phyloP scores from a whole-genome alignment of 352 stramenopile species.

The Phytophthora meadii region DNA sequence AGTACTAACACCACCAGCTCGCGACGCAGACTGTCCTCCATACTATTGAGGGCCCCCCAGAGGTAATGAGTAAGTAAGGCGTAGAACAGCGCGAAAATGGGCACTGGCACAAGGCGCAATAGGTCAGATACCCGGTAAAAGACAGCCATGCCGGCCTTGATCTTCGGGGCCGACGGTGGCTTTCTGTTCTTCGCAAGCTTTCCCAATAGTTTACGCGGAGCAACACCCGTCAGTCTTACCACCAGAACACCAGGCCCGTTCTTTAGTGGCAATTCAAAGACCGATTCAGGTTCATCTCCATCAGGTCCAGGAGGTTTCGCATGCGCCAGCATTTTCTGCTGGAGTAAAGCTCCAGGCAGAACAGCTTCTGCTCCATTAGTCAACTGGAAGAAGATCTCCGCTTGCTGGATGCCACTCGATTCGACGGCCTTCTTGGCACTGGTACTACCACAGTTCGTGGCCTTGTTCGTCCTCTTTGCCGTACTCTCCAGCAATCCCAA shows the following conservation, averaged over 20 bases:
- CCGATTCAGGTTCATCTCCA: slow-evolving; percentile 48
- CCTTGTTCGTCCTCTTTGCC: slow-evolving; percentile 29
- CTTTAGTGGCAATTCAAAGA: slow-evolving; percentile 66
- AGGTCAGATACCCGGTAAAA: slow-evolving; percentile 52
- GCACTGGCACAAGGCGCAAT: slow-evolving; percentile 60
- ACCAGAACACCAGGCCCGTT: slow-evolving; percentile 70
- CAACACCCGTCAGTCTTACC: slow-evolving; percentile 61
- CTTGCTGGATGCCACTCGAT: slow-evolving; percentile 44
- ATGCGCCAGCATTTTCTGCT: slow-evolving; percentile 69
- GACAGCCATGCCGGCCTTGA: slow-evolving; percentile 26
- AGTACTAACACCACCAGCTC: slow-evolving; percentile 69
- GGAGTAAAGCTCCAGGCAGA: slow-evolving; percentile 53
- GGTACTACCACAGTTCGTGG: slow-evolving; percentile 4
- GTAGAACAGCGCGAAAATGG: slow-evolving; percentile 78
- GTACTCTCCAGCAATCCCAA: slow-evolving; percentile 65
- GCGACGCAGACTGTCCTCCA: slow-evolving; percentile 52
- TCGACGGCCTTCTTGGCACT: slow-evolving; percentile 31
- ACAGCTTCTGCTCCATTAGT: slow-evolving; percentile 63
- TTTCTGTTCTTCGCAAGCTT: slow-evolving; percentile 46
- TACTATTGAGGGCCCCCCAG: slow-evolving; percentile 48
- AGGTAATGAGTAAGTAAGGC: slow-evolving; percentile 70
- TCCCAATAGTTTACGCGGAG: slow-evolving; percentile 50
- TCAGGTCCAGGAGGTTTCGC: slow-evolving; percentile 25
- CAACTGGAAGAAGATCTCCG: slow-evolving; percentile 77
- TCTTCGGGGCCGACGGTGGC: slow-evolving; percentile 16